Conservation (phyloP, 2,329 filamentous ascomycete genomes). For the Orbilia ellipsospora region DNA sequence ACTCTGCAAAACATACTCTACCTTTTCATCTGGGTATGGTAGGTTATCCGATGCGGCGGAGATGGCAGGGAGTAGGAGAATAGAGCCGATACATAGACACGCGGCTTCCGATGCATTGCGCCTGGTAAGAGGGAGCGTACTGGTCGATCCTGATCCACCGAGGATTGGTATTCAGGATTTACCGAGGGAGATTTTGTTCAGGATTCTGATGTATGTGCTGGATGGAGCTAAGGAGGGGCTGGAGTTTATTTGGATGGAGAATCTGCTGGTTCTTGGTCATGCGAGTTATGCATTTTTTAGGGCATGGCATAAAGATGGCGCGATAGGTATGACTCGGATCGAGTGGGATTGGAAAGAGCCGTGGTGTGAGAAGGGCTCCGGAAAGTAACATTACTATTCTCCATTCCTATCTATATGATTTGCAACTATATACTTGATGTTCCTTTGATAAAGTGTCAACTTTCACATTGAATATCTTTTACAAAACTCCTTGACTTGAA, state of each 20-base stretch:
- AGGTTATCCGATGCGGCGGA: background rate
- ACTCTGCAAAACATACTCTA: background rate
- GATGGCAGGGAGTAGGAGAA: background rate
- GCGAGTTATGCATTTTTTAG: conserved; percentile 16
- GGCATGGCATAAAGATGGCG: conserved; percentile 14
- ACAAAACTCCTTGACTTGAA: background rate
- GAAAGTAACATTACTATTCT: no score
- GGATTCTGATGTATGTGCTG: conserved; percentile 19
- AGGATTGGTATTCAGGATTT: conserved; percentile 31
- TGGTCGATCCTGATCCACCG: conserved; percentile 3
- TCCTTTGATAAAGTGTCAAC: no score
- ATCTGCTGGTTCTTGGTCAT: background rate
- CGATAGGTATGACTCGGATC: background rate
- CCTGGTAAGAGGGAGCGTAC: conserved; percentile 14
- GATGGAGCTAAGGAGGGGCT: background rate
- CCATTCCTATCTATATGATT: no score
- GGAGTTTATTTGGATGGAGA: background rate
- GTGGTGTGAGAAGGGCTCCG: no score
- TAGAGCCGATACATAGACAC: background rate
- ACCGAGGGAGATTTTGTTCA: conserved; percentile 6
- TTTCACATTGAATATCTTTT: background rate
- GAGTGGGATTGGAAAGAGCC: background rate
- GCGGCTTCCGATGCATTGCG: background rate
- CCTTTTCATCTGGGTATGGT: background rate
- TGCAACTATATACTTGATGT: background rate